These are phyloP conservation scores for Fusarium abutilonis DNA, from an alignment of 2,329 filamentous ascomycete species.

Conservation along the genomic window DNA sequence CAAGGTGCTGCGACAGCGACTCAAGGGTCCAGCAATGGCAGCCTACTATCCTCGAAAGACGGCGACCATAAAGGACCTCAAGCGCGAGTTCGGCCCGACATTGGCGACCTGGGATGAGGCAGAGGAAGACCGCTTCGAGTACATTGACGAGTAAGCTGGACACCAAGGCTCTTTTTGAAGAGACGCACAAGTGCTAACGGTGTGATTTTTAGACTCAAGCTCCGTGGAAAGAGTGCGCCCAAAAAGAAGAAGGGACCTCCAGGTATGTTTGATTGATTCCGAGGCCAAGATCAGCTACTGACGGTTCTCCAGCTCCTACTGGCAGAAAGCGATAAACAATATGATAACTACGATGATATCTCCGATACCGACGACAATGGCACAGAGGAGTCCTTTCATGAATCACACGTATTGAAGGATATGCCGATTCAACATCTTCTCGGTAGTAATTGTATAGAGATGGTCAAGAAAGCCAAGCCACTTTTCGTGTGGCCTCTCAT, in stretches of 20 bases:
- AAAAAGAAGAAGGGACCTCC: slow-evolving; percentile 80
- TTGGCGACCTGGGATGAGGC: slow-evolving; percentile 77
- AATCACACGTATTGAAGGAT: neutral
- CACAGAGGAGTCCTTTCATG: neutral
- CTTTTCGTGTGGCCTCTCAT: slow-evolving; percentile 9
- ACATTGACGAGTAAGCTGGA: slow-evolving; percentile 69
- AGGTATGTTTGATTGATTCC: slow-evolving; percentile 43
- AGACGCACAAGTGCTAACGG: slow-evolving; percentile 44
- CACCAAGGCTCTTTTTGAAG: neutral
- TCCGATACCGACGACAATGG: slow-evolving; percentile 13
- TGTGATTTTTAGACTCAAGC: slow-evolving; percentile 66
- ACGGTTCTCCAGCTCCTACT: slow-evolving; percentile 40
- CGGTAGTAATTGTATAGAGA: slow-evolving; percentile 5
- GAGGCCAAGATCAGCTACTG: slow-evolving; percentile 9
- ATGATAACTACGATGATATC: slow-evolving; percentile 29
- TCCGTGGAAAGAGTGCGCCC: slow-evolving; percentile 85
- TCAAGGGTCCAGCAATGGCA: slow-evolving; percentile 83
- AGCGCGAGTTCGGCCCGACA: slow-evolving; percentile 72
- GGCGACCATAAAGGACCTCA: slow-evolving; percentile 77
- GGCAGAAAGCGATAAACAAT: slow-evolving; percentile 47
- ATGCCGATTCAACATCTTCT: slow-evolving; percentile 1
- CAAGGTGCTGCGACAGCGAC: slow-evolving; percentile 87
- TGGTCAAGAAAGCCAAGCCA: slow-evolving; percentile 9
- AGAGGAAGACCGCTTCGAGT: slow-evolving; percentile 82
- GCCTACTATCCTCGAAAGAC: slow-evolving; percentile 87